phyloP scores from a whole-genome alignment of 2,329 filamentous ascomycete genomes.

The Microcera coccophila region DNA sequence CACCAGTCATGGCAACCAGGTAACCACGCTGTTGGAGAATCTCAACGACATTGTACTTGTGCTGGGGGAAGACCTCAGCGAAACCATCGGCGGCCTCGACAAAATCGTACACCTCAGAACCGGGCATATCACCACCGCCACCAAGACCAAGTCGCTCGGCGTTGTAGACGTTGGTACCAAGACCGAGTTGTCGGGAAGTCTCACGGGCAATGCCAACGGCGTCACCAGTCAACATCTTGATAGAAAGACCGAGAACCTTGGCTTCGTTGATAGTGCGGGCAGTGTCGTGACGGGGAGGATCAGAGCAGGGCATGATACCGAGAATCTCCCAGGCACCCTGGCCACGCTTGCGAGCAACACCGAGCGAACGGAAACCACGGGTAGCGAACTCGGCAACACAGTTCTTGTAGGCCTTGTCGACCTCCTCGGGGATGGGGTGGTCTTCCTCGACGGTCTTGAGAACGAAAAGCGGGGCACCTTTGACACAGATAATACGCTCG shows the following conservation, averaged over 20 bases:
- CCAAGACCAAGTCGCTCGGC: slow-evolving; percentile 87
- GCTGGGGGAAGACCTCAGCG: slow-evolving; percentile 89
- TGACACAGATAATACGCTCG: slow-evolving; percentile 82
- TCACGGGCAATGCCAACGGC: slow-evolving; percentile 90
- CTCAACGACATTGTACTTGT: slow-evolving; percentile 74
- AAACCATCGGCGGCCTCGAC: slow-evolving; percentile 94
- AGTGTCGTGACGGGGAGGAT: slow-evolving; percentile 87
- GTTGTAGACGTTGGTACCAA: slow-evolving; percentile 91
- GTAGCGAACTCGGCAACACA: slow-evolving; percentile 88
- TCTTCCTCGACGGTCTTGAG: slow-evolving; percentile 85
- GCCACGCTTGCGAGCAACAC: slow-evolving; percentile 85
- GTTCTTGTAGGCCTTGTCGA: slow-evolving; percentile 84
- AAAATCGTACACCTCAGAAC: slow-evolving; percentile 92
- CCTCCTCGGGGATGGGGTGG: slow-evolving; percentile 69
- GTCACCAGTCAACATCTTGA: slow-evolving; percentile 96
- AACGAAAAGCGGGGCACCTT: slow-evolving; percentile 85
- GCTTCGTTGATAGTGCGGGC: slow-evolving; percentile 87
- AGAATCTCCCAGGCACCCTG: slow-evolving; percentile 84
- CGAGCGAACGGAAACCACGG: slow-evolving; percentile 90
- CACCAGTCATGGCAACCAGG: slow-evolving; percentile 93
- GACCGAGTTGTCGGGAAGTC: slow-evolving; percentile 84
- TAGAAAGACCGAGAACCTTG: slow-evolving; percentile 79
- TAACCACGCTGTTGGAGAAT: slow-evolving; percentile 91
- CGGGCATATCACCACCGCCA: slow-evolving; percentile 87
- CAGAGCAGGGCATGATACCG: slow-evolving; percentile 91